A percentile compares a stretch with the other conserved stretches of the same genome.
Conservation (phyloP, 2,329 filamentous ascomycete genomes). For the Penicillium aurantiogriseum region DNA sequence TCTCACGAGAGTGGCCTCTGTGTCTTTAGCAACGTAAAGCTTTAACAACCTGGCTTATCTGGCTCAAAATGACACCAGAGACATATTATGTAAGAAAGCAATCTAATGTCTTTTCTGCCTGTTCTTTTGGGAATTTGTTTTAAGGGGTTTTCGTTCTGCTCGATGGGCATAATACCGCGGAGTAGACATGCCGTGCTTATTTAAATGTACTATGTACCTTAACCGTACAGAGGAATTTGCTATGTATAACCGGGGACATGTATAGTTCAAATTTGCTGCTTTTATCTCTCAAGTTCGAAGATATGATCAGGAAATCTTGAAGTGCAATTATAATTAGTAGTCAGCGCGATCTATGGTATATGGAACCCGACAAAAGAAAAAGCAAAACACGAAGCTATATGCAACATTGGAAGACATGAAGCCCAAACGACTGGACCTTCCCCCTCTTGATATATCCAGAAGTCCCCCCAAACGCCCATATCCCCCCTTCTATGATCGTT, state of each 20-base stretch:
- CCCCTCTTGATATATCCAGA: background rate
- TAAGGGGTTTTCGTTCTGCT: too few species aligned
- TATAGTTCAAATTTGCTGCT: background rate
- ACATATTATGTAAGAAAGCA: too few species aligned
- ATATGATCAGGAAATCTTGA: background rate
- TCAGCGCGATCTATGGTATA: conserved; percentile 6
- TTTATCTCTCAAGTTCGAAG: background rate
- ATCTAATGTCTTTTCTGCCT: too few species aligned
- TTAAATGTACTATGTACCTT: background rate
- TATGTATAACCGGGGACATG: background rate
- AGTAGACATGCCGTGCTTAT: background rate
- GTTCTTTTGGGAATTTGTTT: too few species aligned
- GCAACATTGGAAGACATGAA: background rate
- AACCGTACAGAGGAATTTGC: background rate
- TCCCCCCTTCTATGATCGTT: background rate
- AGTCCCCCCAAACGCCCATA: background rate
- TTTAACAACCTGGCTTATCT: background rate
- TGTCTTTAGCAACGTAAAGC: background rate
- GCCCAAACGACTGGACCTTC: background rate
- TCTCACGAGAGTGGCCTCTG: background rate
- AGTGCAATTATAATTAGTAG: conserved; percentile 4
- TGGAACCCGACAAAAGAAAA: background rate
- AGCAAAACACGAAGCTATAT: background rate
- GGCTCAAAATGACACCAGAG: background rate
- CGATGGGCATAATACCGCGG: background rate